Conservation (phyloP, 2,329 filamentous ascomycete species). For the Monosporascus sp. region DNA sequence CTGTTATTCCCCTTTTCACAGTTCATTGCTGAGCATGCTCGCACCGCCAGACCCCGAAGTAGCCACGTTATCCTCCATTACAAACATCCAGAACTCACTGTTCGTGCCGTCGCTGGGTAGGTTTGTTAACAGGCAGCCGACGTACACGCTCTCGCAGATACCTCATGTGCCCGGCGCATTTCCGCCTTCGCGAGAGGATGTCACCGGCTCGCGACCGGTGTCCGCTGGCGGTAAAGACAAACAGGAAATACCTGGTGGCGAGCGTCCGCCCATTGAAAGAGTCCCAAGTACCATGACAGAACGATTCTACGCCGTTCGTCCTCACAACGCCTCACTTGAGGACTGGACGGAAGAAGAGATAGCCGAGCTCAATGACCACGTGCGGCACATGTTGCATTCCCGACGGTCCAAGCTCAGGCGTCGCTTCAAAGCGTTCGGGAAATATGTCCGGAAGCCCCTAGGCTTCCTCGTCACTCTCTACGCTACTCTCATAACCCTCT, state of each 20-base stretch:
- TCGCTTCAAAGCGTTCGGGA: slow-evolving; percentile 70
- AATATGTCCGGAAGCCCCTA: slow-evolving; percentile 71
- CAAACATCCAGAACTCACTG: slow-evolving; percentile 85
- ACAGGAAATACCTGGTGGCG: slow-evolving; percentile 13
- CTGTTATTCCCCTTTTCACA: neutral
- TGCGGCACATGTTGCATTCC: slow-evolving; percentile 83
- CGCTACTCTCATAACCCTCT: slow-evolving; percentile 75
- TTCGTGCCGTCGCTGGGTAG: slow-evolving; percentile 78
- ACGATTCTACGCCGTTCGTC: slow-evolving; percentile 72
- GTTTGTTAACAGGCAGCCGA: slow-evolving; percentile 70
- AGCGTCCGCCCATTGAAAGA: slow-evolving; percentile 28
- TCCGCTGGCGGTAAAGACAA: slow-evolving; percentile 7
- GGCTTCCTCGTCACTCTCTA: slow-evolving; percentile 83
- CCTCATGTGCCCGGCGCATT: slow-evolving; percentile 9
- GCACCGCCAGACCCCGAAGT: slow-evolving; percentile 67
- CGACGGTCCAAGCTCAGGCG: slow-evolving; percentile 74
- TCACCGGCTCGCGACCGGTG: neutral
- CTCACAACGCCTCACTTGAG: slow-evolving; percentile 65
- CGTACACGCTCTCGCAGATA: slow-evolving; percentile 63
- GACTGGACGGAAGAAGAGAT: slow-evolving; percentile 74
- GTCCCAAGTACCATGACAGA: slow-evolving; percentile 57
- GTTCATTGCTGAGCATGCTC: neutral
- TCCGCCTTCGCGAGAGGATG: neutral
- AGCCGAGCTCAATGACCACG: slow-evolving; percentile 74
- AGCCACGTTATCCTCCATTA: slow-evolving; percentile 74